These are phyloP conservation scores for Xanthoconium purpureum DNA, from an alignment of 768 basidiomycete species.

Conservation along the genomic window DNA sequence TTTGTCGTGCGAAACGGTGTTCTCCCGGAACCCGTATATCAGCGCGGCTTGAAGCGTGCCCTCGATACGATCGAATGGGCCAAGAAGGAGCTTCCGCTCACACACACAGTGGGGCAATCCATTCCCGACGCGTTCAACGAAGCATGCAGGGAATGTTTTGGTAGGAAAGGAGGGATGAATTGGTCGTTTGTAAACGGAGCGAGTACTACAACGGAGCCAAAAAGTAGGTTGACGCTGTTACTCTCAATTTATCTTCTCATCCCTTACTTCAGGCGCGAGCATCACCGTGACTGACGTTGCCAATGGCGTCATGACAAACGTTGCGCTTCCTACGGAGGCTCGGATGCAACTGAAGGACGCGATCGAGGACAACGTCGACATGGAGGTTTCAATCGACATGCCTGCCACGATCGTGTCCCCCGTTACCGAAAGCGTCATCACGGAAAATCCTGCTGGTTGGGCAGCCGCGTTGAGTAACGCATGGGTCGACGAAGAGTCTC, in stretches of 20 bases:
- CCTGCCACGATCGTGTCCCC: not conserved
- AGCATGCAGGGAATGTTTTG: conserved; percentile 51
- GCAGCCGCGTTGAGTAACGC: conserved; percentile 3
- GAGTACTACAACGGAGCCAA: conserved; percentile 1
- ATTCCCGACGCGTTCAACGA: conserved; percentile 47
- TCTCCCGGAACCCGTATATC: conserved; percentile 46
- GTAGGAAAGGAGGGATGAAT: conserved; percentile 41
- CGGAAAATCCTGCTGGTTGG: conserved; percentile 1
- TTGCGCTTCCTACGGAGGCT: conserved; percentile 24
- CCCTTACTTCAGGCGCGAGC: conserved; percentile 3
- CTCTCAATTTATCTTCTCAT: conserved; percentile 8
- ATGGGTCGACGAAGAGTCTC: conserved; percentile 13
- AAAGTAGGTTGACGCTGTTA: conserved; percentile 1
- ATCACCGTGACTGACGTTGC: conserved; percentile 18
- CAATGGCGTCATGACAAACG: conserved; percentile 11
- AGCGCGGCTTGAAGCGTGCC: conserved; percentile 46
- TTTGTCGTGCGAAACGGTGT: conserved; percentile 57
- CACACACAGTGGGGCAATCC: conserved; percentile 36
- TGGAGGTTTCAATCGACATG: conserved; percentile 14
- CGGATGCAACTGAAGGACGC: conserved; percentile 25
- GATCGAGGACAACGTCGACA: conserved; percentile 27
- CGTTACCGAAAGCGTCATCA: not conserved
- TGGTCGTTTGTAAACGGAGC: conserved; percentile 18
- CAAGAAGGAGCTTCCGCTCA: conserved; percentile 42
- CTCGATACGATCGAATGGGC: conserved; percentile 42